Percentiles rank a stretch among this genome's conserved stretches.
Evolutionary conservation across 2,329 filamentous ascomycete species (phyloP).

Genomic region (Verticillium nonalfalfae): DNA sequence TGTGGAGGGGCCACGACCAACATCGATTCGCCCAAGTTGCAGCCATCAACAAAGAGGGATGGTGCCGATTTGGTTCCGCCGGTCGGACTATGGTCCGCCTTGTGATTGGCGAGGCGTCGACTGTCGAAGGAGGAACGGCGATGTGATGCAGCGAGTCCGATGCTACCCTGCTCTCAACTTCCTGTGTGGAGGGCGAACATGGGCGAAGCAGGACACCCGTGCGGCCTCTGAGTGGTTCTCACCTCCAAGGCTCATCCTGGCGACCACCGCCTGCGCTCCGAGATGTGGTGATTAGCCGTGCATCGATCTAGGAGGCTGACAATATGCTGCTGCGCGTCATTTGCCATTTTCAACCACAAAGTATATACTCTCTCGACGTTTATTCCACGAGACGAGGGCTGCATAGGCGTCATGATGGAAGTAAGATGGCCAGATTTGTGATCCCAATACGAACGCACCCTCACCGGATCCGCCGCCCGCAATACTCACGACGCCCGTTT

Average conservation of each 20-base stretch:
- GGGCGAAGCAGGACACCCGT: neutral
- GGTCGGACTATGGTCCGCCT: neutral
- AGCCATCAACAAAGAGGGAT: slow-evolving; percentile 5
- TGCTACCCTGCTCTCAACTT: neutral
- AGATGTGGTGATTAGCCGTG: neutral
- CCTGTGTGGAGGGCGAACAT: neutral
- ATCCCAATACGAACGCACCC: neutral
- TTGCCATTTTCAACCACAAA: neutral
- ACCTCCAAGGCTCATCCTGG: neutral
- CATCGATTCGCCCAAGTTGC: neutral
- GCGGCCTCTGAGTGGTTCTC: neutral
- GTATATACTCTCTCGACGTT: neutral
- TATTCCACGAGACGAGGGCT: neutral
- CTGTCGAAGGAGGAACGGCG: neutral
- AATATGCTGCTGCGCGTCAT: neutral
- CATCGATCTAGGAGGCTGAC: neutral
- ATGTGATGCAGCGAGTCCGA: neutral
- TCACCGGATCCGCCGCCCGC: neutral
- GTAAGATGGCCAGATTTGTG: neutral
- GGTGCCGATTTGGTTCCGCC: slow-evolving; percentile 8
- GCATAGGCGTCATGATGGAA: neutral
- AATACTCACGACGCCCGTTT: neutral
- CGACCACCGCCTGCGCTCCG: neutral
- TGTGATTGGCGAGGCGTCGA: neutral
- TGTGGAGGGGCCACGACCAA: slow-evolving; percentile 4